Evolutionary conservation across 305 asterid genomes (phyloP).

Genomic region (Fraxinus sp.): DNA sequence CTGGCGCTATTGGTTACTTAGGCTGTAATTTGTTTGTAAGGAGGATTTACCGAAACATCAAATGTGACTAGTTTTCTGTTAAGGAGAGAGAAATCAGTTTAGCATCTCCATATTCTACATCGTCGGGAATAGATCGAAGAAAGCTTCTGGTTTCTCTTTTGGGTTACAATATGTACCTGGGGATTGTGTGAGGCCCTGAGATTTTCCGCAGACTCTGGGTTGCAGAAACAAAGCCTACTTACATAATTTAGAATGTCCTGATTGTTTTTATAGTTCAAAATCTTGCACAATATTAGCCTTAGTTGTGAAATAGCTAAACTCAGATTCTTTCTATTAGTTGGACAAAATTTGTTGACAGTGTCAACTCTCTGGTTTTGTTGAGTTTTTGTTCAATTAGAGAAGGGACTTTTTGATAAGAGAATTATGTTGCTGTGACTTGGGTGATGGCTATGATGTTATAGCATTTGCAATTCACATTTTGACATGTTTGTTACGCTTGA

Average conservation of each 20-base stretch:
- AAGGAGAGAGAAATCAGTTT: neutral
- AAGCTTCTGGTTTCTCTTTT: neutral
- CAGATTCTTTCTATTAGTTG: neutral
- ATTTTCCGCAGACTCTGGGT: neutral
- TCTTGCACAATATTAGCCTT: neutral
- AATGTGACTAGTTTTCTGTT: conserved; percentile 42
- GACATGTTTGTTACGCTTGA: neutral
- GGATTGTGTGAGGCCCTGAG: too few relatives aligned
- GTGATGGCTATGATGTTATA: neutral
- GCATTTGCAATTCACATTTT: neutral
- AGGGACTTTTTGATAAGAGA: neutral
- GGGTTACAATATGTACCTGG: neutral
- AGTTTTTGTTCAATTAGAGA: neutral
- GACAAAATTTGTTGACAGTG: neutral
- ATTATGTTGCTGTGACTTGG: neutral
- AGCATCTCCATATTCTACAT: too few relatives aligned
- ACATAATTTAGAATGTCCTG: neutral
- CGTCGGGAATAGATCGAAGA: too few relatives aligned
- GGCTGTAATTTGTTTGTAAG: conserved; percentile 59
- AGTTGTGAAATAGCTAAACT: neutral
- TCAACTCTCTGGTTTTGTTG: neutral
- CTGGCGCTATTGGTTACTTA: conserved; percentile 58
- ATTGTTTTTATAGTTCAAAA: neutral
- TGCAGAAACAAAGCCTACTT: neutral
- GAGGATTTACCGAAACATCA: conserved; percentile 63